Evolutionary conservation across 164 flowering plant genomes (phyloP), one percentile per base, ranked within the genome.

Genomic region (Aristolochia californica): DNA sequence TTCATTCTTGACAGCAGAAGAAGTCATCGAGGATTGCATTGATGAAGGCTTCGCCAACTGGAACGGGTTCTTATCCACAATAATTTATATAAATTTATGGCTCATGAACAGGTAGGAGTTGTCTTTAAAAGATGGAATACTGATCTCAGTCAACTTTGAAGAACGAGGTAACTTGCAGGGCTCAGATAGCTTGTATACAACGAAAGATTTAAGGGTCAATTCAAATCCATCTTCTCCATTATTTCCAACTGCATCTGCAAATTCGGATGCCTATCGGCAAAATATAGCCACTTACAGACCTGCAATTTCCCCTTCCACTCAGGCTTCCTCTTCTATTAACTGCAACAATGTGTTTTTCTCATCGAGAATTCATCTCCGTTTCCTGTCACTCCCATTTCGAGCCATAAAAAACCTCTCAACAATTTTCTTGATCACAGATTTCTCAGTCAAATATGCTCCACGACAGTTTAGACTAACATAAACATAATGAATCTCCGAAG

Each of bases 181-280:
- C 10, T 34, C 40, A 34, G 50, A 47, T 8, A 18, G 47, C 5
- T 27, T 50, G 10, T 34, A 34, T 5, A 12, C 40, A 34, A 34
- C 5, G 34, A 28, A 34, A 4, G 40, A 34, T 34, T 34, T 47
- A 62, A 56, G 48, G 12, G 10, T 70, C 58, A 75, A 62, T 67
- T 75, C 53, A 86, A 71, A 66, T 85, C 83, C 70, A 91, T 44
- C n/a, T 52, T 48, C 24, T 84, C 88, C 64, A 91, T 91, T 49
- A 91, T 80, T 66, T 85, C 86, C 62, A 87, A 88, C 73, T 91
- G 98, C 95, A 91, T 91, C 73, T 85, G 88, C 72, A 88, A 49
- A 68, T 74, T 70, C 11, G 93, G 82, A 68, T 57, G 60, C 48
- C 34, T 67, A 51, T 74, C 82, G 18, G 72, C 67, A 73, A 91